Evolutionary conservation across 2,329 filamentous ascomycete species (phyloP).

Genomic region (Erysiphe neolycopersici): DNA sequence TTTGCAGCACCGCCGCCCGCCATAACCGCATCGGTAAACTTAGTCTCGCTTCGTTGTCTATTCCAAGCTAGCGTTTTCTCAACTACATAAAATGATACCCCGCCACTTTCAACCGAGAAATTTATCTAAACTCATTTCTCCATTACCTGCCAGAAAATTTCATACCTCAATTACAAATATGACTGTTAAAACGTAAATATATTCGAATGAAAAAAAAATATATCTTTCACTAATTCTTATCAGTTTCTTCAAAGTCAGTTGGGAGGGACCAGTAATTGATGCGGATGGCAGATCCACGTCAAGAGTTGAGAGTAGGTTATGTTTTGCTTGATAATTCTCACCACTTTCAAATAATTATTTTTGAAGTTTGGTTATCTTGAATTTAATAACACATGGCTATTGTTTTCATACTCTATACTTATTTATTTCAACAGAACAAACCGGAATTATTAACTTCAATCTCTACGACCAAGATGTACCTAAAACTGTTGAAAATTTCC

Average conservation of each 20-base stretch:
- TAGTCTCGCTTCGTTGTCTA: too few relatives aligned
- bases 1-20: too few relatives aligned
- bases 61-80: too few relatives aligned
- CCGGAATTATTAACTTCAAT: slow-evolving; percentile 74
- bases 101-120: too few relatives aligned
- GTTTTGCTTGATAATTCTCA: neutral
- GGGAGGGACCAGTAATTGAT: slow-evolving; percentile 46
- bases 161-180: slow-evolving; percentile 45
- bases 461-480: slow-evolving; percentile 67
- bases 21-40: too few relatives aligned
- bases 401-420: neutral
- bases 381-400: neutral
- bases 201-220: slow-evolving; percentile 3
- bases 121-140: slow-evolving; percentile 6
- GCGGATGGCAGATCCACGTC: slow-evolving; percentile 24
- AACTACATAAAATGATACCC: too few relatives aligned
- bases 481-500: slow-evolving; percentile 86
- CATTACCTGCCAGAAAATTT: slow-evolving; percentile 21
- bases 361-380: neutral
- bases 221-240: slow-evolving; percentile 3
- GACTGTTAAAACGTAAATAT: slow-evolving; percentile 42
- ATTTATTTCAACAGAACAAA: slow-evolving; percentile 26
- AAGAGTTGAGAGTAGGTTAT: slow-evolving; percentile 29
- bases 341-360: neutral
- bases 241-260: slow-evolving; percentile 46